Conservation (phyloP, 129 eudicot genomes). For the Artemisia annua region DNA sequence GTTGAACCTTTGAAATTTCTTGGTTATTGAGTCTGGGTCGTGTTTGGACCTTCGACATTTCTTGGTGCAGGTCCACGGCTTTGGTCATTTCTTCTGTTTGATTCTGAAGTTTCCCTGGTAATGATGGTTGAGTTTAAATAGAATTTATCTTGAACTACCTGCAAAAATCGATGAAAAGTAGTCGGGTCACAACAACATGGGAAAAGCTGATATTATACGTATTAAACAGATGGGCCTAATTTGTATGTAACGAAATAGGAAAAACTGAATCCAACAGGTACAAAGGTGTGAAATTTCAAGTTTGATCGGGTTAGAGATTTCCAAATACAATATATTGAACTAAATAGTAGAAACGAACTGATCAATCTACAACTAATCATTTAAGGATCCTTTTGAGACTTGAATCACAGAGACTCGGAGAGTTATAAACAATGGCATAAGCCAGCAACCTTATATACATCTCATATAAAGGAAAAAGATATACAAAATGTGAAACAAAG, state of each 20-base stretch:
- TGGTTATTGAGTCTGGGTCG: not conserved
- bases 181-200: slow-evolving; percentile 7
- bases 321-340: not conserved
- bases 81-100: not conserved
- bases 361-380: not conserved
- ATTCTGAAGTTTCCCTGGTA: slow-evolving; percentile 7
- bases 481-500: not conserved
- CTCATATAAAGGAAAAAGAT: not conserved
- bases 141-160: slow-evolving; percentile 15
- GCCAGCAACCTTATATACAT: not conserved
- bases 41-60: slow-evolving; percentile 8
- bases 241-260: not conserved
- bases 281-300: not conserved
- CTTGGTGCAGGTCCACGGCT: not conserved
- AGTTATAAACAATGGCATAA: not conserved
- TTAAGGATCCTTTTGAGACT: not conserved
- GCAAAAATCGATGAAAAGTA: slow-evolving; percentile 7
- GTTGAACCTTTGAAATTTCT: slow-evolving; percentile 10
- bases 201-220: not conserved
- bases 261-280: not conserved
- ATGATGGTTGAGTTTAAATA: slow-evolving; percentile 4
- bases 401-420: not conserved
- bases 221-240: not conserved
- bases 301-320: no score
- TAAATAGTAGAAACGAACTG: not conserved